These are phyloP conservation scores for Fusarium torreyae DNA, from an alignment of 2,329 filamentous ascomycete species.

Conservation along the genomic window DNA sequence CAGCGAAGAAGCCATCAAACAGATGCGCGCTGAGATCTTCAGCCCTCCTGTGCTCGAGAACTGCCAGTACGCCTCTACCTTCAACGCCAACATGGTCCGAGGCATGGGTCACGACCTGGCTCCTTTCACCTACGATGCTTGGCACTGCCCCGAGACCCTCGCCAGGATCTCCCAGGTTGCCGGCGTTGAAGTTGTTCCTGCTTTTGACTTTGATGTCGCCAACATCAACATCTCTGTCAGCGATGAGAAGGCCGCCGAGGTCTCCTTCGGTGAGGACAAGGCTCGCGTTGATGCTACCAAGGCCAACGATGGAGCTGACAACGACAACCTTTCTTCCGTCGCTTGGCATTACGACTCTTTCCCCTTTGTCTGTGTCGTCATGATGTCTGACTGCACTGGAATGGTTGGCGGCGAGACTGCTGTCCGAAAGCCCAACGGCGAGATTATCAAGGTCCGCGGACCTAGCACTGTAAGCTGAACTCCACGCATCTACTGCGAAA, in stretches of 20 bases:
- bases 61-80: constrained; percentile 38
- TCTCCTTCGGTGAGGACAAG: constrained; percentile 36
- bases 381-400: constrained; percentile 73
- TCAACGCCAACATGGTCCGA: constrained; percentile 16
- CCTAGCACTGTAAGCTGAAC: constrained; percentile 54
- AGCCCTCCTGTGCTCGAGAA: constrained; percentile 49
- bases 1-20: constrained; percentile 68
- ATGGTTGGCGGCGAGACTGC: constrained; percentile 77
- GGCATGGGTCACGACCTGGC: constrained; percentile 39
- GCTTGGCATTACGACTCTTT: constrained; percentile 67
- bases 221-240: constrained; percentile 67
- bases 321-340: constrained; percentile 42
- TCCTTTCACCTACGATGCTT: constrained; percentile 56
- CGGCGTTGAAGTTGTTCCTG: constrained; percentile 70
- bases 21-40: constrained; percentile 45
- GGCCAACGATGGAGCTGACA: constrained; percentile 12
- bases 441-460: constrained; percentile 70
- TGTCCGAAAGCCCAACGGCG: constrained; percentile 64
- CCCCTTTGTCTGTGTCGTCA: constrained; percentile 68
- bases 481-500: no score
- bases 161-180: constrained; percentile 69
- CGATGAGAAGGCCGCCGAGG: constrained; percentile 45
- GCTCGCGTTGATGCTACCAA: constrained; percentile 43
- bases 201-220: constrained; percentile 71
- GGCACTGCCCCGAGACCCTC: constrained; percentile 70